phyloP scores from a whole-genome alignment of 2,329 filamentous ascomycete species.

The Graphilbum fragrans region DNA sequence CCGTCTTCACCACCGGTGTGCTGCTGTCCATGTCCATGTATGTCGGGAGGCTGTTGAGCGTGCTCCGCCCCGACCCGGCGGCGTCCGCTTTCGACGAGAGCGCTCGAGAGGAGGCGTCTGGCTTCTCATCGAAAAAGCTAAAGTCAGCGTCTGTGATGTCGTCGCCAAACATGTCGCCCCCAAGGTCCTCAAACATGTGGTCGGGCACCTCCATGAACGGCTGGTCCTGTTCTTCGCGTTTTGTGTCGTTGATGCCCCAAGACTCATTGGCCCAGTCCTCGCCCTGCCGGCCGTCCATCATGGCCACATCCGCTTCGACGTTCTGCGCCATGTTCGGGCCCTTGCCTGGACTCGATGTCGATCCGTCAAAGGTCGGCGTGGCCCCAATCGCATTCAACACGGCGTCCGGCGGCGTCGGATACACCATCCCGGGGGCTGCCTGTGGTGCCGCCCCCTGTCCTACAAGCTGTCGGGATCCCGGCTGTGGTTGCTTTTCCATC shows the following conservation, averaged over 20 bases:
- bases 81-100: not conserved
- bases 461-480: too few species aligned
- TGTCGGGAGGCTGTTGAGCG: conserved; percentile 6
- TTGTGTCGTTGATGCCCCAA: conserved; percentile 30
- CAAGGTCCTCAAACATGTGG: conserved; percentile 56
- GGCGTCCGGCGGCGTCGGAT: conserved; percentile 60
- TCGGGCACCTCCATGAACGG: conserved; percentile 34
- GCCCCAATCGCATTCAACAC: conserved; percentile 40
- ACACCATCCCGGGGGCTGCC: conserved; percentile 41
- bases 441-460: too few species aligned
- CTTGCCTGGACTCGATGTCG: conserved; percentile 42
- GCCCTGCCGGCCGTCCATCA: conserved; percentile 11
- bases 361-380: conserved; percentile 44
- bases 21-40: conserved; percentile 3
- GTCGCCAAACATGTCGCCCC: conserved; percentile 60
- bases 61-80: too few species aligned
- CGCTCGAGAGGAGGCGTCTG: conserved; percentile 22
- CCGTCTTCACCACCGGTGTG: not conserved
- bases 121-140: conserved; percentile 64
- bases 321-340: conserved; percentile 17
- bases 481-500: not conserved
- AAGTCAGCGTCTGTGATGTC: conserved; percentile 75
- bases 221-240: conserved; percentile 29
- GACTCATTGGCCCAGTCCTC: conserved; percentile 21
- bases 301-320: conserved; percentile 25